phyloP scores from a whole-genome alignment of 352 stramenopile genomes.

The Globisporangium middletonii region DNA sequence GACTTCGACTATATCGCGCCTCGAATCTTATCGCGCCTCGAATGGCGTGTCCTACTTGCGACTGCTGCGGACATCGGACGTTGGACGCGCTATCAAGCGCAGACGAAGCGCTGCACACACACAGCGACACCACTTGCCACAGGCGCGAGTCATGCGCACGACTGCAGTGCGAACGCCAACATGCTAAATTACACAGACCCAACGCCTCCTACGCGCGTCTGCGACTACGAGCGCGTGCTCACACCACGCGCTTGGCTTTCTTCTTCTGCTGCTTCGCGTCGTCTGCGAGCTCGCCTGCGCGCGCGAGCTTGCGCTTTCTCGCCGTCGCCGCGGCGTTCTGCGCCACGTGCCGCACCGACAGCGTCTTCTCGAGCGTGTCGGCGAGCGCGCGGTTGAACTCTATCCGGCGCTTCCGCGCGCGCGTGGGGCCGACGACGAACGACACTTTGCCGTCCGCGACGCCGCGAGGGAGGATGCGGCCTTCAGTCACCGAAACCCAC shows the following conservation, averaged over 20 bases:
- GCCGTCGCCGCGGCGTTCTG: constrained; percentile 15
- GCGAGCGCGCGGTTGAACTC: constrained; percentile 46
- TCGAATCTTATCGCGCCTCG: too few relatives aligned
- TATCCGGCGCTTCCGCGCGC: constrained; percentile 30
- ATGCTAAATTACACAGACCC: too few relatives aligned
- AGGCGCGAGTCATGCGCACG: too few relatives aligned
- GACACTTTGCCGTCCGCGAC: constrained; percentile 42
- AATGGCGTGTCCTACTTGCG: too few relatives aligned
- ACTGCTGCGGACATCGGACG: too few relatives aligned
- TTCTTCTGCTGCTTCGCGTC: constrained; percentile 10
- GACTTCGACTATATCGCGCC: too few relatives aligned
- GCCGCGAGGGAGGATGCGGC: constrained; percentile 63
- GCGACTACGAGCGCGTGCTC: background rate
- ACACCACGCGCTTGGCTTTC: constrained; percentile 8
- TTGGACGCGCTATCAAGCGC: too few relatives aligned
- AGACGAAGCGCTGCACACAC: too few relatives aligned
- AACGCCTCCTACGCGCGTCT: background rate
- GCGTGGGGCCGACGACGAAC: constrained; percentile 36
- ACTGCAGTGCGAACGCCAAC: too few relatives aligned
- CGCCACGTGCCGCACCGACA: constrained; percentile 30
- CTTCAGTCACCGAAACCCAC: constrained; percentile 67
- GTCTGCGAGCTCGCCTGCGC: constrained; percentile 2
- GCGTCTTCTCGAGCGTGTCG: constrained; percentile 46
- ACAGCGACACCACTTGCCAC: too few relatives aligned
- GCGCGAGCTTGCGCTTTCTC: constrained; percentile 16